Evolutionary conservation across 768 basidiomycete species (phyloP).

Genomic region (Pilatotrama ljubarskyi): DNA sequence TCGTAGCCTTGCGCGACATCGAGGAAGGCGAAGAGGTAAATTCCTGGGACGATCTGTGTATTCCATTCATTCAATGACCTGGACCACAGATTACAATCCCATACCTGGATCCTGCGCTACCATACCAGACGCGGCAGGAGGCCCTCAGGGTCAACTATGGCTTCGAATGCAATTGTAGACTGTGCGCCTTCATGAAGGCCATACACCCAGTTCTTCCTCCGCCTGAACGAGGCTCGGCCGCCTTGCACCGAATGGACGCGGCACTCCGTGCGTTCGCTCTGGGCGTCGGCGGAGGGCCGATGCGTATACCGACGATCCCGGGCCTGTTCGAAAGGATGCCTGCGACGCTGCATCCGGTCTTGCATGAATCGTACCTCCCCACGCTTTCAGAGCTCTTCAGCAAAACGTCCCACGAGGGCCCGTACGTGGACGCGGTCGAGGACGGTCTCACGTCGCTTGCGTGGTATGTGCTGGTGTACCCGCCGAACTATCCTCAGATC

Average conservation of each 20-base stretch:
- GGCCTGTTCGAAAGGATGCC: constrained; percentile 42
- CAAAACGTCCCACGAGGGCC: constrained; percentile 65
- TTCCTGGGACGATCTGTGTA: no score
- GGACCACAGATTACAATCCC: constrained; percentile 66
- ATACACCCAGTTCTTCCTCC: constrained; percentile 42
- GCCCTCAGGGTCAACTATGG: constrained; percentile 65
- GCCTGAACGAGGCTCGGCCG: constrained; percentile 32
- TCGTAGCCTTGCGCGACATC: constrained; percentile 64
- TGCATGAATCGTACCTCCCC: constrained; percentile 61
- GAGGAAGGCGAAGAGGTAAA: constrained; percentile 62
- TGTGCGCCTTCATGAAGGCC: constrained; percentile 49
- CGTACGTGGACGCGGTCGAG: constrained; percentile 50
- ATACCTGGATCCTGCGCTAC: constrained; percentile 76
- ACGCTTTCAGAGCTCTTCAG: constrained; percentile 65
- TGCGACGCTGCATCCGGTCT: constrained; percentile 38
- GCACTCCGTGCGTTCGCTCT: constrained; percentile 42
- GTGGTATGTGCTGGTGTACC: constrained; percentile 70
- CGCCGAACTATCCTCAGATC: constrained; percentile 78
- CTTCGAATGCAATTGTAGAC: constrained; percentile 62
- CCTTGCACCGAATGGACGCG: constrained; percentile 14
- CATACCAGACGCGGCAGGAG: constrained; percentile 54
- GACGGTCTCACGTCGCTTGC: constrained; percentile 61
- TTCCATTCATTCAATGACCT: neutral
- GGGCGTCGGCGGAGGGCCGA: constrained; percentile 21
- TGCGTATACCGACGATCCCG: constrained; percentile 5